These are phyloP conservation scores for Imleria badia DNA, from an alignment of 768 basidiomycete species.

Conservation along the genomic window DNA sequence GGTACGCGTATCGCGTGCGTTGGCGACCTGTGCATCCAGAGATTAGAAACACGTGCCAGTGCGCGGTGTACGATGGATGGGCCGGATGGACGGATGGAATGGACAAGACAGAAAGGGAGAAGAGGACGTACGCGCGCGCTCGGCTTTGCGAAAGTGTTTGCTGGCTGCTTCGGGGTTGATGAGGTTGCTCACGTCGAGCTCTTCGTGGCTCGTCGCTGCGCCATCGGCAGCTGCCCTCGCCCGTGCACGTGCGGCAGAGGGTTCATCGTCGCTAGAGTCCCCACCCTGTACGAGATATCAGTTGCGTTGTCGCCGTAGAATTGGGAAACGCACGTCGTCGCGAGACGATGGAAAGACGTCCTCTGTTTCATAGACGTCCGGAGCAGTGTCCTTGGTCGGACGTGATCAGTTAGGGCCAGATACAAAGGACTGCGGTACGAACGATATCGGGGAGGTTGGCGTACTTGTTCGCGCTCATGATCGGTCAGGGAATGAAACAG, in stretches of 20 bases:
- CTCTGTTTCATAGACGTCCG: constrained; percentile 90
- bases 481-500: background rate
- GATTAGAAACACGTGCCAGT: no score
- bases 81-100: no score
- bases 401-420: background rate
- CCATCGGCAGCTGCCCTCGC: constrained; percentile 35
- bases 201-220: constrained; percentile 47
- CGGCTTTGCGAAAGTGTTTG: constrained; percentile 69
- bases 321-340: constrained; percentile 44
- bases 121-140: constrained; percentile 49
- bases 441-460: constrained; percentile 92
- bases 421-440: constrained; percentile 27
- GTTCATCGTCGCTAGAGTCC: constrained; percentile 70
- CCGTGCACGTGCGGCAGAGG: constrained; percentile 38
- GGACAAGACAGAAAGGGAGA: no score
- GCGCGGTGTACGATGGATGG: no score
- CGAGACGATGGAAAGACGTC: constrained; percentile 62
- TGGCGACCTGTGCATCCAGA: constrained; percentile 38
- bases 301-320: background rate
- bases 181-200: constrained; percentile 65
- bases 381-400: constrained; percentile 73
- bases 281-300: constrained; percentile 43
- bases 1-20: constrained; percentile 67
- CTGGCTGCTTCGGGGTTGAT: constrained; percentile 68
- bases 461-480: constrained; percentile 76